Evolutionary conservation across 352 stramenopile genomes (phyloP), one percentile per base, ranked within the genome.

Genomic region (Pythium monospermum): DNA sequence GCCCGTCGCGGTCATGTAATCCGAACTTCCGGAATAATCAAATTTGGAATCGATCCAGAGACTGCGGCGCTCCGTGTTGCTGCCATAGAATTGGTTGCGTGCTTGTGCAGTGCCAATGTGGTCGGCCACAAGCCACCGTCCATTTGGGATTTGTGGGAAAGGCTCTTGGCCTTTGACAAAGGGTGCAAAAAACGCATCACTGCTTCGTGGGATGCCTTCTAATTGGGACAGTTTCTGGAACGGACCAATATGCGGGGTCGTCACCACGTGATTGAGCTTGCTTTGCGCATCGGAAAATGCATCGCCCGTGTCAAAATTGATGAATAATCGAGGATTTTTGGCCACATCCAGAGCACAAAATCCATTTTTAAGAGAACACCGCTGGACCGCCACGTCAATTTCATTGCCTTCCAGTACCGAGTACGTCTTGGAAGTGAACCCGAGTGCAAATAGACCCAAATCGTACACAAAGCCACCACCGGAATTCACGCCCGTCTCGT

Each of bases 401-500:
- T 65, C 69, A n/a, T 78, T 73, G 26, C 91, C 92, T 78, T 98
- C 94, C 2, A 82, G 62, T 6, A 98, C 85, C 28, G 41, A 82
- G 60, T 96, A 97, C 4, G 60, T 73, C 53, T 68, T 74, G 7
- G 58, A 61, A 3, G 64, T 76, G 31, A 96, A 94, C 1, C 65
- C 59, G 4, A 98, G 64, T 30, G 91, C 80, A 8, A 98, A 39
- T 49, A 98, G 93, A 6, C 77, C 76, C 16, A 98, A 60, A 45
- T 98, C 90, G 47, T 92, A 97, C 13, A 97, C 73, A 38, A 96
- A 87, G 0, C 76, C 95, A n/a, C 91, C 88, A 15, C 95, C 95
- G 16, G 88, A 85, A 60, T 98, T 98, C 47, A 85, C 79, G 11
- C 80, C 76, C 16, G 89, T 80, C 28, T 91, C 82, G 23, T 93